Conservation (phyloP, 2,329 filamentous ascomycete genomes). For the Cryphonectria radicalis region DNA sequence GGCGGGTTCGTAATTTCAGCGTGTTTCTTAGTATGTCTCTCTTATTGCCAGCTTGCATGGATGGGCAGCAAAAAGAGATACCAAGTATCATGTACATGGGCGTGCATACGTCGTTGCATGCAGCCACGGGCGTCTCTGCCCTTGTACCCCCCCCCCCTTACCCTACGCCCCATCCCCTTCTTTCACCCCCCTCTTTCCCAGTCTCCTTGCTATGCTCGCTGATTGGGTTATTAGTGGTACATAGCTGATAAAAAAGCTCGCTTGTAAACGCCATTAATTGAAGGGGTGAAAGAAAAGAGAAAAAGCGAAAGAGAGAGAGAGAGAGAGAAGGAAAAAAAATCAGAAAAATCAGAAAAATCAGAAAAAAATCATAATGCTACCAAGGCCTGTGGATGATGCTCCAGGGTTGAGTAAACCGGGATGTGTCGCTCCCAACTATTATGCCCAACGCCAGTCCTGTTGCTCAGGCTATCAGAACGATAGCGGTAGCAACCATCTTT, state of each 20-base stretch:
- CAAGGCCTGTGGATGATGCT: conserved; percentile 8
- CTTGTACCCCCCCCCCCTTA: neutral
- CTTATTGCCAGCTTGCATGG: neutral
- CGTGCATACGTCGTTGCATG: neutral
- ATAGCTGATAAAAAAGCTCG: neutral
- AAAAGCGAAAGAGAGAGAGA: neutral
- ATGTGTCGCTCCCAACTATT: neutral
- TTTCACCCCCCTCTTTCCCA: neutral
- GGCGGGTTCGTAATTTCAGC: neutral
- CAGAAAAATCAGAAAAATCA: neutral
- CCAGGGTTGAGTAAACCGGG: neutral
- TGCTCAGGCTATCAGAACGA: neutral
- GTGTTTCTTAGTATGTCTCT: neutral
- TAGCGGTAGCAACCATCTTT: neutral
- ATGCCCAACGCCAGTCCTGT: conserved; percentile 5
- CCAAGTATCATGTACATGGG: neutral
- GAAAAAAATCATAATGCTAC: neutral
- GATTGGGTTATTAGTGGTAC: neutral
- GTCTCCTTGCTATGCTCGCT: neutral
- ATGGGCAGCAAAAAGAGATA: neutral
- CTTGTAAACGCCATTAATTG: conserved; percentile 7
- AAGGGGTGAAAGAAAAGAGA: neutral
- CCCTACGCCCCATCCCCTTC: neutral
- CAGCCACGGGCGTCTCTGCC: neutral
- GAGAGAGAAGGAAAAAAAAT: neutral